These are phyloP conservation scores for Pyronema omphalodes DNA, from an alignment of 495 filamentous ascomycete species.

Conservation along the genomic window DNA sequence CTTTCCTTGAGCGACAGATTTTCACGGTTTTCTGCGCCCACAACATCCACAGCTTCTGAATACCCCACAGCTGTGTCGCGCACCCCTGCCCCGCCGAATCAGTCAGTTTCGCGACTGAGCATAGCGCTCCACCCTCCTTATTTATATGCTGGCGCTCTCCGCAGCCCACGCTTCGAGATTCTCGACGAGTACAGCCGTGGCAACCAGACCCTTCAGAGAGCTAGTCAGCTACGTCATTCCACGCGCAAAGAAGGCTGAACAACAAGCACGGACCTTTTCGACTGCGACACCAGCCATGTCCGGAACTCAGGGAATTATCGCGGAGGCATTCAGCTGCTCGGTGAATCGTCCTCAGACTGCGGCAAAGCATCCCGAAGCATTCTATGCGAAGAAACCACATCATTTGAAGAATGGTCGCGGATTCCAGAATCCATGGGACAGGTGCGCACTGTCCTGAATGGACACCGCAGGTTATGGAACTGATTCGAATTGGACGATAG, in stretches of 20 bases:
- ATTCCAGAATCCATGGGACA: constrained; percentile 22
- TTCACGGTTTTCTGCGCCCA: too few species aligned
- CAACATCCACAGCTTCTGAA: background rate
- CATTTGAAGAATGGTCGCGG: constrained; percentile 12
- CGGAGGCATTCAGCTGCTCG: constrained; percentile 17
- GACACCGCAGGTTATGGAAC: background rate
- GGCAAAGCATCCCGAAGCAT: constrained; percentile 12
- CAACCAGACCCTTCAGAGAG: background rate
- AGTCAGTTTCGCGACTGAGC: background rate
- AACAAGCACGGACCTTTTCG: background rate
- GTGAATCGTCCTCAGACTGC: constrained; percentile 10
- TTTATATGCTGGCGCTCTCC: background rate
- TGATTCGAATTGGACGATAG: constrained; percentile 1
- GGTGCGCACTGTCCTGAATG: constrained; percentile 8
- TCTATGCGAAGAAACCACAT: constrained; percentile 13
- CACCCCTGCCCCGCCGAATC: background rate
- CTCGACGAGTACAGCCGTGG: background rate
- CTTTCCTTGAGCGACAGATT: background rate
- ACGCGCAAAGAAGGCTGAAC: background rate
- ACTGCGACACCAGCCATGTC: constrained; percentile 6
- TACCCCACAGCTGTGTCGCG: background rate
- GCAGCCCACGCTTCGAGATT: background rate
- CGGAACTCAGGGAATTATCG: constrained; percentile 12
- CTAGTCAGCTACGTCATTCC: background rate
- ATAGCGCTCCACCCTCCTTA: background rate